Evolutionary conservation across 2,329 filamentous ascomycete genomes (phyloP), one percentile per base, ranked within the genome.

Genomic region (Davidsoniella virescens): DNA sequence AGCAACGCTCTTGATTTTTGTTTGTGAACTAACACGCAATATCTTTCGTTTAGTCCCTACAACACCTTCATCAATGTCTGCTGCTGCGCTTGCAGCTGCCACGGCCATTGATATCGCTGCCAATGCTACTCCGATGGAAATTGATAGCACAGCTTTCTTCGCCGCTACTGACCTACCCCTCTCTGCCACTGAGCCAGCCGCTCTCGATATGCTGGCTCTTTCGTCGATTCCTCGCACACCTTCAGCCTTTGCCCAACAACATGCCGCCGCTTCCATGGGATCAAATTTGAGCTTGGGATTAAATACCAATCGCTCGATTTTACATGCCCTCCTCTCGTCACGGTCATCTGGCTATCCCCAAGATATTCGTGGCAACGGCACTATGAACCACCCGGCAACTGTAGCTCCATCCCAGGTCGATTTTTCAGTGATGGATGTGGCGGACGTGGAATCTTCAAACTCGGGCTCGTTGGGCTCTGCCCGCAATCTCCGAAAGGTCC

Each of bases 341-440:
- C 41, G 26, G 26, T 29, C 26, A 29, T 29, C 49, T 12, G 17
- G 12, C 25, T 16, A 40, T 16, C 45, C 38, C 12, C 10, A 43
- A 16, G 29, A 41, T 18, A 44, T 23, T 8, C 46, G 36, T 37
- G 38, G 47, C 38, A 44, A 51, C n/a, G 41, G 29, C 39, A 44
- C 40, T 10, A 17, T 47, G 42, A 43, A 37, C 38, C 51, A 33
- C 5, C 44, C 47, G n/a, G 47, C 37, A 5, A 53, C 51, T 8
- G 51, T 53, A 16, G 43, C 48, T 33, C 51, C 51, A 5, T 50
- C 51, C 14, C 41, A 53, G 39, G 46, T 53, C 38, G 40, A 49
- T 23, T 40, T 49, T 23, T 49, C 47, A 9, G 29, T 37, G 1
- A 47, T 26, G 23, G 20, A 45, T 23, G 42, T 44, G 25, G 18